Conservation (phyloP, 2,329 filamentous ascomycete genomes). For the Xylaria multiplex region DNA sequence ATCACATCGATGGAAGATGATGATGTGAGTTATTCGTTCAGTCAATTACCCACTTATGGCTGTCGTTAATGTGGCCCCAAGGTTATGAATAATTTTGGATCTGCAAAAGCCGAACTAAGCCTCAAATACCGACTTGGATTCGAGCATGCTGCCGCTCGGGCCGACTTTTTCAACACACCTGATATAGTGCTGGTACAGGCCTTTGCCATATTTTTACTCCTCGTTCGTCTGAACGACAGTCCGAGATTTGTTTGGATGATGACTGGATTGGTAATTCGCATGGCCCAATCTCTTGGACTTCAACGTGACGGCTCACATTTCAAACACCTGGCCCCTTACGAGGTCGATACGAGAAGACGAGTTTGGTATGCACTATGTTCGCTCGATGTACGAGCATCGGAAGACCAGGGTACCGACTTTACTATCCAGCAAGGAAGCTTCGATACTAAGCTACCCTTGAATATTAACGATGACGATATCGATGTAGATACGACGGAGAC, state of each 20-base stretch:
- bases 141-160: conserved; percentile 60
- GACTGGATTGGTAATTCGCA: conserved; percentile 66
- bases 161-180: conserved; percentile 60
- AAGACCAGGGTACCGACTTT: conserved; percentile 71
- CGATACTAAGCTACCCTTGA: conserved; percentile 64
- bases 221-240: conserved; percentile 60
- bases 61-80: conserved; percentile 25
- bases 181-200: conserved; percentile 64
- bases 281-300: conserved; percentile 68
- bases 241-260: conserved; percentile 63
- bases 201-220: conserved; percentile 60
- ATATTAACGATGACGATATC: conserved; percentile 61
- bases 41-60: not conserved
- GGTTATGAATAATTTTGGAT: conserved; percentile 52
- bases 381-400: conserved; percentile 68
- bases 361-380: conserved; percentile 71
- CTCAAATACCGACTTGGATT: conserved; percentile 55
- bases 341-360: conserved; percentile 67
- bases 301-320: conserved; percentile 68
- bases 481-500: conserved; percentile 48
- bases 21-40: conserved; percentile 54
- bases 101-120: conserved; percentile 52
- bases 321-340: conserved; percentile 63
- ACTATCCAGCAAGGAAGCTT: conserved; percentile 67
- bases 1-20: conserved; percentile 67